Base-by-base conservation (phyloP, 768 basidiomycete genomes). In the Mycena chlorophos region DNA sequence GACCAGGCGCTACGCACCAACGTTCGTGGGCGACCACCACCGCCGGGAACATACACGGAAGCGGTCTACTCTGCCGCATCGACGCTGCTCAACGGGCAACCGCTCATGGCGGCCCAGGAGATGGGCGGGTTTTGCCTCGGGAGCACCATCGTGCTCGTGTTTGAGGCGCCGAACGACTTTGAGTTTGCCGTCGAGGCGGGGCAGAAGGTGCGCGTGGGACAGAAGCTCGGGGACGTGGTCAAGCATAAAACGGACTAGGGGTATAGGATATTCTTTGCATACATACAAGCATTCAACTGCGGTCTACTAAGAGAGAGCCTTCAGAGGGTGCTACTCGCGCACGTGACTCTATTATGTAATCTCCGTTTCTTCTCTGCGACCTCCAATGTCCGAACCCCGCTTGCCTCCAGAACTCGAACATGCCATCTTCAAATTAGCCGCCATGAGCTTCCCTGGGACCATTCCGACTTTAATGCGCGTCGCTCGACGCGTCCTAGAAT, bases 111-210 rank as follows among this genome's bases (percentile, higher is more conserved):
- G 1, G 95, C 91, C 1, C 91, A 97, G 69, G 95, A 99, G 75
- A 93, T 98, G 90, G 97, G 97, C 28, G 97, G 95, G 1, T 99
- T 99, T 75, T 89, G 87, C 65, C 77, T 98, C 3, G 95, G 95
- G 4, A 93, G 90, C 71, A 98, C 96, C 4, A 91, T 98, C 65
- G 96, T 99, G 19, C 79, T 98, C 45, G 92, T 98, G 1, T 97
- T 98, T 65, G 97, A 99, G 73, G 97, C 95, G 0, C 96, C 97
- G 0, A 73, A 78, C 51, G 74, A 84, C 30, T 99, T 95, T 67
- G 81, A 84, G 69, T 97, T 96, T 65, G 69, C 75, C 0, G 82
- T 94, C 16, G 75, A 84, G 58, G 80, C 86, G 2, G 92, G 94
- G 2, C 81, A 94, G 70, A 90, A 88, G 71, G 85, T 98, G 57